These are phyloP conservation scores for Fomitopsis schrenkii DNA, from an alignment of 1,284 basidiomycete genomes.

Conservation along the genomic window DNA sequence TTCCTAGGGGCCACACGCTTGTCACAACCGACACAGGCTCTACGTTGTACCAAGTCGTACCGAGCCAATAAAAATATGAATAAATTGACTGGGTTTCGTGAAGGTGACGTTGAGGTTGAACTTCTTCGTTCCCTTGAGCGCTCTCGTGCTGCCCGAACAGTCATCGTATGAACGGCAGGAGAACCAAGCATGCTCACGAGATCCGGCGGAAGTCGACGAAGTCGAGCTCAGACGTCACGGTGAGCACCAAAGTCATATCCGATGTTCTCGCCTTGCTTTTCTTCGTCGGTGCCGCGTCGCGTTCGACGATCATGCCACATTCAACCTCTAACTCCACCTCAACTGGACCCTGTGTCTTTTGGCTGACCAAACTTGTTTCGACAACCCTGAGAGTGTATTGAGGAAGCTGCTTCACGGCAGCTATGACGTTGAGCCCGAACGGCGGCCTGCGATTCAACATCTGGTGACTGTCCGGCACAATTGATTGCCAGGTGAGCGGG, in stretches of 20 bases:
- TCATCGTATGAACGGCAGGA: conserved; percentile 7
- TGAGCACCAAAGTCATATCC: conserved; percentile 68
- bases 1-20: conserved; percentile 42
- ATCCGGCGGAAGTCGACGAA: conserved; percentile 76
- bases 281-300: conserved; percentile 31
- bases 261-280: conserved; percentile 41
- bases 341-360: conserved; percentile 49
- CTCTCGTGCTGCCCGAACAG: conserved; percentile 51
- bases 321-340: conserved; percentile 55
- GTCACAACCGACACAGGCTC: neutral
- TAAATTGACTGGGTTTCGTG: conserved; percentile 70
- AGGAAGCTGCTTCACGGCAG: conserved; percentile 59
- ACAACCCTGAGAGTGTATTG: conserved; percentile 50
- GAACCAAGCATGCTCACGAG: conserved; percentile 39
- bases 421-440: conserved; percentile 66
- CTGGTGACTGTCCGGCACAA: conserved; percentile 31
- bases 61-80: conserved; percentile 59
- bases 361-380: conserved; percentile 37
- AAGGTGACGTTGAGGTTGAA: conserved; percentile 57
- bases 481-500: neutral
- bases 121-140: conserved; percentile 49
- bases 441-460: conserved; percentile 70
- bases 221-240: conserved; percentile 65
- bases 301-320: conserved; percentile 43
- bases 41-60: conserved; percentile 33